Percentiles rank a stretch among this genome's conserved stretches.
Evolutionary conservation across 2,329 filamentous ascomycete species (phyloP).

Genomic region (Colletotrichum lini): DNA sequence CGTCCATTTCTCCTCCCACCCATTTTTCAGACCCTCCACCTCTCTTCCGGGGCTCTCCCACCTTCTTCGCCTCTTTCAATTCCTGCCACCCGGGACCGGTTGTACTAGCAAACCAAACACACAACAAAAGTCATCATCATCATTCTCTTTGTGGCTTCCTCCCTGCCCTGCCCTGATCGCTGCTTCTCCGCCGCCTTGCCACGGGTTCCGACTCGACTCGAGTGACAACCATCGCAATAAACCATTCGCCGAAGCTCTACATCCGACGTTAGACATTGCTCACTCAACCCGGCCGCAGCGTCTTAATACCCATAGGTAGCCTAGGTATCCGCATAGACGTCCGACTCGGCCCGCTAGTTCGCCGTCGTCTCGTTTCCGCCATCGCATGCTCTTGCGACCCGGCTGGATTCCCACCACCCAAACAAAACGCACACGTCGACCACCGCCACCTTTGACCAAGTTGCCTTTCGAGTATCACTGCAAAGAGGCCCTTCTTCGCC

Average conservation of each 20-base stretch:
- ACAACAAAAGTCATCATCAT: constrained; percentile 39
- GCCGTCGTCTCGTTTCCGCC: constrained; percentile 34
- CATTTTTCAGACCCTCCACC: constrained; percentile 1
- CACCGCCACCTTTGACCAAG: constrained; percentile 23
- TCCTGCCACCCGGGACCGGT: constrained; percentile 30
- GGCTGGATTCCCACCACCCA: constrained; percentile 22
- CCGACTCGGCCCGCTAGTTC: constrained; percentile 40
- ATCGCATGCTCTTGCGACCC: constrained; percentile 18
- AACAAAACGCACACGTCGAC: constrained; percentile 40
- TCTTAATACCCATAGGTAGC: constrained; percentile 4
- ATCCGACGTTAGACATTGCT: neutral
- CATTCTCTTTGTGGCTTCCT: constrained; percentile 35
- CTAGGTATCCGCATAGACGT: constrained; percentile 5
- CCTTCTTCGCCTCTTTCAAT: constrained; percentile 10
- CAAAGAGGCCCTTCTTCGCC: neutral
- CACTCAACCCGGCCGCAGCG: neutral
- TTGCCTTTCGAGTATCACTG: neutral
- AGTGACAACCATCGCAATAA: neutral
- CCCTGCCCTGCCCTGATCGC: constrained; percentile 24
- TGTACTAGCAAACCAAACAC: constrained; percentile 27
- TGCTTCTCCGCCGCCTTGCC: constrained; percentile 8
- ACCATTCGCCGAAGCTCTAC: constrained; percentile 1
- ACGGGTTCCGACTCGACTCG: constrained; percentile 20
- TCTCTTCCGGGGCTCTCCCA: neutral
- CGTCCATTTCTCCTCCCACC: constrained; percentile 7